Evolutionary conservation across 2,329 filamentous ascomycete species (phyloP).

Genomic region (Colletotrichum limetticola): DNA sequence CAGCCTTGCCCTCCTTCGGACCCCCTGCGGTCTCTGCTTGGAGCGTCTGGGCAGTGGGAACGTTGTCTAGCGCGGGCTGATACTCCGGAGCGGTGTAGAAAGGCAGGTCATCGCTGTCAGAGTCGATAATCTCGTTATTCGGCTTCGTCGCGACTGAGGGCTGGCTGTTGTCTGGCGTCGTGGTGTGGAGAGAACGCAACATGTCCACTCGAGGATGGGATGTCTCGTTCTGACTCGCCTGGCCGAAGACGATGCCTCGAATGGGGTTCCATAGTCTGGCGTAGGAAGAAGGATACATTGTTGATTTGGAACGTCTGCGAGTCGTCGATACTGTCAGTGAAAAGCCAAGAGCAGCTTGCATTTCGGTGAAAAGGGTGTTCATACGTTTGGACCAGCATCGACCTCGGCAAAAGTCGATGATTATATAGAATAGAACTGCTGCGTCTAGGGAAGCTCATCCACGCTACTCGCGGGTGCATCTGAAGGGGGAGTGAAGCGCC

Average conservation of each 20-base stretch:
- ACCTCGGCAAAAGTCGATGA: not conserved
- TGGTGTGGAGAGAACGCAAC: slow-evolving; percentile 14
- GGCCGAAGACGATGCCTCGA: slow-evolving; percentile 46
- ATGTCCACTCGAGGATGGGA: slow-evolving; percentile 13
- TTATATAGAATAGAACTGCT: not conserved
- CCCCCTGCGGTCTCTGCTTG: not conserved
- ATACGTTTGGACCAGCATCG: slow-evolving; percentile 2
- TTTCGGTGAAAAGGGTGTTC: not conserved
- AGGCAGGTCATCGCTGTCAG: slow-evolving; percentile 18
- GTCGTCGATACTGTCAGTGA: not conserved
- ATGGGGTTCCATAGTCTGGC: slow-evolving; percentile 46
- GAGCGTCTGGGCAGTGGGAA: not conserved
- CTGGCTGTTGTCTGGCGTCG: not conserved
- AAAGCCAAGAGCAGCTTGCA: not conserved
- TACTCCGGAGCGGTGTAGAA: slow-evolving; percentile 22
- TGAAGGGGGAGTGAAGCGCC: slow-evolving; percentile 44
- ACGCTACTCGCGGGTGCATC: slow-evolving; percentile 35
- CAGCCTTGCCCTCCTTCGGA: not conserved
- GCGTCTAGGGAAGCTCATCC: slow-evolving; percentile 32
- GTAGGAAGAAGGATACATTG: slow-evolving; percentile 42
- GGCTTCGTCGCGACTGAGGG: not conserved
- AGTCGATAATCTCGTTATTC: not conserved
- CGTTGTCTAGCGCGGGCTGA: not conserved
- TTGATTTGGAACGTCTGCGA: slow-evolving; percentile 30
- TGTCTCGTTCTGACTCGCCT: slow-evolving; percentile 23